Base-by-base conservation (phyloP, 768 basidiomycete genomes). In the Kwoniella bestiolae region DNA sequence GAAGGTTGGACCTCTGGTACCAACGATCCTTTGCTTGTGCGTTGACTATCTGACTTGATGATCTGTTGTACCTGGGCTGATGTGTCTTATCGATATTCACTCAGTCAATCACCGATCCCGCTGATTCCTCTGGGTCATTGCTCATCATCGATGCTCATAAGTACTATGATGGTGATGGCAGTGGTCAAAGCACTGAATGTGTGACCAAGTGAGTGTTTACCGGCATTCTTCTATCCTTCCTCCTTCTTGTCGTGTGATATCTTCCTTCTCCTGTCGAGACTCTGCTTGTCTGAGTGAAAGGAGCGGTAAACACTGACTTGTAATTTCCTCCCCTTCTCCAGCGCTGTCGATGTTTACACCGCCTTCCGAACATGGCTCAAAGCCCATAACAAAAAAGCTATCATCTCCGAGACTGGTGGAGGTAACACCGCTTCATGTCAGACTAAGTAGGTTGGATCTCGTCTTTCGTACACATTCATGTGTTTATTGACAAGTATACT, bases 61-160 rank as follows among this genome's bases (percentile, higher is more conserved):
- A n/a, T n/a, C n/a, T n/a, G n/a, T n/a, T 14, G 8, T 18, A 32
- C 18, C 9, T 6, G 45, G 16, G 50, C 62, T 31, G 85, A 86
- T 65, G n/a, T n/a, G n/a, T n/a, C n/a, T 84, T 85, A 52, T 47
- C 11, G 38, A 41, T 26, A 45, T 51, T 4, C 61, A 51, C 16
- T n/a, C 63, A 57, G 67, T 77, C 76, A 60, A 79, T 85, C 53
- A 84, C 80, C 3, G 83, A 85, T 66, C 83, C 84, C 9, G 80
- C 78, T 45, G 69, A 68, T 4, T 81, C 82, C 26, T 79, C 74
- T 38, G 82, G 82, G 18, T 70, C 69, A 2, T 50, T 65, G 71
- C 83, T 88, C 45, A 79, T 88, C 63, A 84, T 88, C 70, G 87
- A 88, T 69, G 86, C 87, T 2, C 87, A 88, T 83, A 85, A 86